Conservation (phyloP, 371 early-diverging fungal species). For the Lichtheimia hyalospora region DNA sequence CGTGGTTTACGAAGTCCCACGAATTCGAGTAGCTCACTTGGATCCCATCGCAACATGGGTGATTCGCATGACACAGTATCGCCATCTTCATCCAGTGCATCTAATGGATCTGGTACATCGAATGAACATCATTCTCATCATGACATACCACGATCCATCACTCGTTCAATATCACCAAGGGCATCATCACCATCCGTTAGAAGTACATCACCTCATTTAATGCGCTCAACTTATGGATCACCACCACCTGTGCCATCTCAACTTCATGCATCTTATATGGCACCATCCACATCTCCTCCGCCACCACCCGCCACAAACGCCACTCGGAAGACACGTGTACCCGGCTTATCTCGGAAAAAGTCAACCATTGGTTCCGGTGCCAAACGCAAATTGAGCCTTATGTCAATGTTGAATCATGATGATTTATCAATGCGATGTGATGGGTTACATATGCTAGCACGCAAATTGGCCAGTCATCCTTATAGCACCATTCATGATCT, state of each 20-base stretch:
- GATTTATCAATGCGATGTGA: slow-evolving; percentile 28
- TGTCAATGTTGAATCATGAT: slow-evolving; percentile 31
- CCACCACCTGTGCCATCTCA: slow-evolving; percentile 29
- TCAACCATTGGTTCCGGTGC: slow-evolving; percentile 24
- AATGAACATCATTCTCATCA: slow-evolving; percentile 15
- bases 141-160: slow-evolving; percentile 18
- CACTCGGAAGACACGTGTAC: slow-evolving; percentile 37
- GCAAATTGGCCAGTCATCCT: slow-evolving; percentile 26
- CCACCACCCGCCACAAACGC: slow-evolving; percentile 14
- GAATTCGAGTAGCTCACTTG: slow-evolving; percentile 32
- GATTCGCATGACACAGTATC: slow-evolving; percentile 22
- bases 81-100: slow-evolving; percentile 20
- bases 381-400: slow-evolving; percentile 35
- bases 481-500: slow-evolving; percentile 16
- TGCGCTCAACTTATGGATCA: slow-evolving; percentile 14
- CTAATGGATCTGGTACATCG: slow-evolving; percentile 18
- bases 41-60: slow-evolving; percentile 25
- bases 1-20: slow-evolving; percentile 29
- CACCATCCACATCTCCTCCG: slow-evolving; percentile 12
- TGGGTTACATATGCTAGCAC: slow-evolving; percentile 29
- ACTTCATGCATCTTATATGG: slow-evolving; percentile 13
- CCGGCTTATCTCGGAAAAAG: slow-evolving; percentile 34
- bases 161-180: slow-evolving; percentile 30
- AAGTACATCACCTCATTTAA: slow-evolving; percentile 90
- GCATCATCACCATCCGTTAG: slow-evolving; percentile 96